phyloP scores from a whole-genome alignment of 139 green algal genomes.

The Closterium sp. region DNA sequence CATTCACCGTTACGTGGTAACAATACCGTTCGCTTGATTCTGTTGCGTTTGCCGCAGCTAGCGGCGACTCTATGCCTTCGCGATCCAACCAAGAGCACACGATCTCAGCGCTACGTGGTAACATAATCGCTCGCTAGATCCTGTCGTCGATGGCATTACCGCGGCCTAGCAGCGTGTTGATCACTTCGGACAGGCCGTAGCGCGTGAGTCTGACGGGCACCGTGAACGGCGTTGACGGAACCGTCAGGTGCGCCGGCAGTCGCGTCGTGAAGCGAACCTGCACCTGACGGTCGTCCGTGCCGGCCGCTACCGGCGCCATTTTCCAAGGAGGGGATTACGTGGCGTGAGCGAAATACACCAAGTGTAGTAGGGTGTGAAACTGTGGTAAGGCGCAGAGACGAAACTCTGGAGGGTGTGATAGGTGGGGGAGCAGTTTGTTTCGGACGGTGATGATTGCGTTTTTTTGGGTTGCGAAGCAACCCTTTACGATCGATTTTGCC shows the following conservation, averaged over 20 bases:
- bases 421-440: no score
- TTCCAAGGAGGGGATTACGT: not conserved
- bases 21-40: not conserved
- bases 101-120: not conserved
- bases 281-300: conserved; percentile 70
- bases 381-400: no score
- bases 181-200: conserved; percentile 91
- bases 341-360: no score
- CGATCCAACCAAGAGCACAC: not conserved
- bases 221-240: conserved; percentile 74
- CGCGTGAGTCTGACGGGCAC: conserved; percentile 83
- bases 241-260: conserved; percentile 67
- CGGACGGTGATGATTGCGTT: not conserved
- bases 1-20: not conserved
- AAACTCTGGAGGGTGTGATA: no score
- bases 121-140: not conserved
- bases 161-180: conserved; percentile 89
- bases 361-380: no score
- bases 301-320: not conserved
- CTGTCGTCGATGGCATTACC: conserved; percentile 55
- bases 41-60: no score
- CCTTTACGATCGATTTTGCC: no score
- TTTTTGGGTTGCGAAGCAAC: no score
- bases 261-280: conserved; percentile 78
- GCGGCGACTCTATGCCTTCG: not conserved